phyloP scores from a whole-genome alignment of 495 filamentous ascomycete genomes.

The Parmelia sp. region DNA sequence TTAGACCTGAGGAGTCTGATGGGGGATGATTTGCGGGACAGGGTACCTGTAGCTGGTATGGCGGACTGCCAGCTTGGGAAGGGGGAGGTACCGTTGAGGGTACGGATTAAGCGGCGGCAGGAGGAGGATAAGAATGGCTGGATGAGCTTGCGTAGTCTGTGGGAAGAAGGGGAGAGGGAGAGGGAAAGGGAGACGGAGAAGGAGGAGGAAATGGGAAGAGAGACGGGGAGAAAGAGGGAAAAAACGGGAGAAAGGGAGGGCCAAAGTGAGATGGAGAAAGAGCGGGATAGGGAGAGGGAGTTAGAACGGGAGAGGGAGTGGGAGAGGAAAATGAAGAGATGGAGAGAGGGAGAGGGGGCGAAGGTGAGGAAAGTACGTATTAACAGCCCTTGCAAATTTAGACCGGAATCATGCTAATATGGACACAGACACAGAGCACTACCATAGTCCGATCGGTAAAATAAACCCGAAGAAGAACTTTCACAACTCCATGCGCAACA shows the following conservation, averaged over 20 bases:
- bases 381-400: too few species aligned
- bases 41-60: conserved; percentile 26
- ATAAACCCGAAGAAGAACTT: background rate
- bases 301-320: background rate
- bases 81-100: conserved; percentile 21
- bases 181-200: background rate
- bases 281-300: background rate
- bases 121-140: background rate
- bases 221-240: background rate
- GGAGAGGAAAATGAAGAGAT: background rate
- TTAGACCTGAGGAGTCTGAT: conserved; percentile 18
- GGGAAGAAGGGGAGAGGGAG: conserved; percentile 7
- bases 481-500: background rate
- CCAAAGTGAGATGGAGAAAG: background rate
- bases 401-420: background rate
- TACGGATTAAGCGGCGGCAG: conserved; percentile 16
- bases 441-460: background rate
- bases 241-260: too few species aligned
- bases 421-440: background rate
- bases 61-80: conserved; percentile 24
- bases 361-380: too few species aligned
- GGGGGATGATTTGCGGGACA: conserved; percentile 23
- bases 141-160: background rate
- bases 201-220: background rate
- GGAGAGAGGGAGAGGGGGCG: too few species aligned